phyloP scores from a whole-genome alignment of 2,329 filamentous ascomycete species.

The Cryphonectria carpinicola region DNA sequence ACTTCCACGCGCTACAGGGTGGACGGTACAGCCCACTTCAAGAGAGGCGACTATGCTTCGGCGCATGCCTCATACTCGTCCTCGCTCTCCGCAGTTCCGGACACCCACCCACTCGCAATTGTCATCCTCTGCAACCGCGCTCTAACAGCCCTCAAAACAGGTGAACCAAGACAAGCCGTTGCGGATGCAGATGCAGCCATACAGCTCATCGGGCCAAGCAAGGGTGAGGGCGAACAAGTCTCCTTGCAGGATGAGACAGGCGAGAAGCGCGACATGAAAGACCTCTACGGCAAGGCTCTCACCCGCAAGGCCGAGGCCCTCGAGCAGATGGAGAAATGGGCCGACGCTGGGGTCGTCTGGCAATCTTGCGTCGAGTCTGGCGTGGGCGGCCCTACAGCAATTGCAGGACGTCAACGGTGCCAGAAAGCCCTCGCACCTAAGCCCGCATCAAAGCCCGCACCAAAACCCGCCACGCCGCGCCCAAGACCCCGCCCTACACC shows the following conservation, averaged over 20 bases:
- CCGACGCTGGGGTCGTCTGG: constrained; percentile 81
- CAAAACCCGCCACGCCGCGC: constrained; percentile 43
- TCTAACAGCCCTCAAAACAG: constrained; percentile 86
- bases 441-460: constrained; percentile 45
- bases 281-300: constrained; percentile 90
- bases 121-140: constrained; percentile 91
- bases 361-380: constrained; percentile 80
- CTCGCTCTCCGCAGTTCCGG: constrained; percentile 75
- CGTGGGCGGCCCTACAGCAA: constrained; percentile 81
- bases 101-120: constrained; percentile 80
- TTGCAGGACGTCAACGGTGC: constrained; percentile 85
- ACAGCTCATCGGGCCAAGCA: constrained; percentile 75
- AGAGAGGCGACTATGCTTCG: constrained; percentile 87
- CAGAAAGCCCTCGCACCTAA: constrained; percentile 83
- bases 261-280: constrained; percentile 81
- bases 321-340: constrained; percentile 94
- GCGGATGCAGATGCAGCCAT: constrained; percentile 82
- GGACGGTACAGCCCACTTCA: constrained; percentile 86
- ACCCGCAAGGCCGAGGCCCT: constrained; percentile 94
- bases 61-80: constrained; percentile 83
- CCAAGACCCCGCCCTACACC: constrained; percentile 49
- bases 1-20: constrained; percentile 78
- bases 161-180: constrained; percentile 86
- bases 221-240: constrained; percentile 81
- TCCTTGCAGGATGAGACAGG: constrained; percentile 64